These are phyloP conservation scores for Mycosphaerella sp. DNA, from an alignment of 2,329 filamentous ascomycete genomes.

Conservation along the genomic window DNA sequence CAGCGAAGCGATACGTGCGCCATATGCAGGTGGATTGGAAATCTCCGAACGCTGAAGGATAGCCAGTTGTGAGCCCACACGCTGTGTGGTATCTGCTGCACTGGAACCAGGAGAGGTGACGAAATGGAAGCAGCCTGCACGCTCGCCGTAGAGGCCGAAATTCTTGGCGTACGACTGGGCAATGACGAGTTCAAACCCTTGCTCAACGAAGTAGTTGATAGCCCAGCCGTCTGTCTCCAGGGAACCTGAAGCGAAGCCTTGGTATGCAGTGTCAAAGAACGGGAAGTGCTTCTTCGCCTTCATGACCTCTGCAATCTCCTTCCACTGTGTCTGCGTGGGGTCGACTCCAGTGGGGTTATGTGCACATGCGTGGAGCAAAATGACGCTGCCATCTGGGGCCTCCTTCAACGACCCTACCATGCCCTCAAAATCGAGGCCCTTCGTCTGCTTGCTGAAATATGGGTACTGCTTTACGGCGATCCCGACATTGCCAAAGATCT, in stretches of 20 bases:
- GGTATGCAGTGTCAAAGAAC: conserved; percentile 98
- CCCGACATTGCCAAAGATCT: conserved; percentile 91
- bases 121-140: conserved; percentile 93
- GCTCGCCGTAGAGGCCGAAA: conserved; percentile 86
- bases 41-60: conserved; percentile 97
- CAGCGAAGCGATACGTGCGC: conserved; percentile 77
- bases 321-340: conserved; percentile 90
- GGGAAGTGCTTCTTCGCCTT: conserved; percentile 79
- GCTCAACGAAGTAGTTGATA: conserved; percentile 88
- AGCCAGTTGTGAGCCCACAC: conserved; percentile 81
- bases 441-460: conserved; percentile 85
- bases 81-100: conserved; percentile 51
- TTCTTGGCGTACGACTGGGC: conserved; percentile 52
- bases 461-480: conserved; percentile 77
- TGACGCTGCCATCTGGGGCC: conserved; percentile 73
- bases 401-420: conserved; percentile 66
- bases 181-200: conserved; percentile 66
- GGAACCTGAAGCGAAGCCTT: conserved; percentile 92
- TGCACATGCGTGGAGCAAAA: conserved; percentile 90
- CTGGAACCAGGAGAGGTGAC: conserved; percentile 68
- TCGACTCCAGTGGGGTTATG: conserved; percentile 99
- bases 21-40: conserved; percentile 92
- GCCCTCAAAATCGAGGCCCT: conserved; percentile 85
- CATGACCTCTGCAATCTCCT: conserved; percentile 73
- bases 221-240: conserved; percentile 79